phyloP scores from a whole-genome alignment of 2,329 filamentous ascomycete species.

The Celoporthe dispersa region DNA sequence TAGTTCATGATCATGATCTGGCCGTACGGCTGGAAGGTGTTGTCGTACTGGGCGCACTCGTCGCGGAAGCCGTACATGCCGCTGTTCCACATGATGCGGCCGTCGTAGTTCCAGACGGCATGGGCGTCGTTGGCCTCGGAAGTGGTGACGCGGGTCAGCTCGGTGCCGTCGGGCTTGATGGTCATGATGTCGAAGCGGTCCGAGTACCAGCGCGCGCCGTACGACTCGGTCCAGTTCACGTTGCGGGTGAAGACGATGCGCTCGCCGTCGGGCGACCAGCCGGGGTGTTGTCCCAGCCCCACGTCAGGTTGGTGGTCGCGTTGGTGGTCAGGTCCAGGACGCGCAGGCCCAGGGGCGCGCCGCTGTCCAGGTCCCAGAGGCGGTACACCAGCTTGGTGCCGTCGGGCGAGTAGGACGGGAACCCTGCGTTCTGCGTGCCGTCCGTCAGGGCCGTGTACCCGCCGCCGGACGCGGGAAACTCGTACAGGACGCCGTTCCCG shows the following conservation, averaged over 20 bases:
- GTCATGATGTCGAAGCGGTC: conserved; percentile 46
- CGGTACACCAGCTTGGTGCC: conserved; percentile 44
- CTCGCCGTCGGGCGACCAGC: conserved; percentile 44
- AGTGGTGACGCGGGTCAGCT: conserved; percentile 41
- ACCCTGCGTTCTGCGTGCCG: conserved; percentile 41
- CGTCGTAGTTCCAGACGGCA: conserved; percentile 48
- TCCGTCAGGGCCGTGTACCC: conserved; percentile 40
- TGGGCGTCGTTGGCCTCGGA: conserved; percentile 47
- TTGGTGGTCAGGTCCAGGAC: conserved; percentile 37
- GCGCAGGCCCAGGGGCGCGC: conserved; percentile 38
- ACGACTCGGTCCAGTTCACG: conserved; percentile 31
- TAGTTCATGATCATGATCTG: conserved; percentile 48
- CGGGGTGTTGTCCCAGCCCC: conserved; percentile 45
- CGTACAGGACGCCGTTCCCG: conserved; percentile 26
- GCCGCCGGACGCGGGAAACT: conserved; percentile 15
- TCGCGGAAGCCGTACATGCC: conserved; percentile 50
- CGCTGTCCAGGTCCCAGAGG: conserved; percentile 28
- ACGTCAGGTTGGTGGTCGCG: conserved; percentile 38
- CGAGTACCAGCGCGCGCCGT: conserved; percentile 21
- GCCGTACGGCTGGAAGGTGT: conserved; percentile 50
- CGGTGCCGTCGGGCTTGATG: conserved; percentile 45
- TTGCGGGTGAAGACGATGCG: conserved; percentile 45
- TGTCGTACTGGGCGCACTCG: conserved; percentile 45
- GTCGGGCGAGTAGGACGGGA: conserved; percentile 45
- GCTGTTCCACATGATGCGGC: conserved; percentile 45